Conservation (phyloP, 305 asterid species). For the Coffea humblotiana region DNA sequence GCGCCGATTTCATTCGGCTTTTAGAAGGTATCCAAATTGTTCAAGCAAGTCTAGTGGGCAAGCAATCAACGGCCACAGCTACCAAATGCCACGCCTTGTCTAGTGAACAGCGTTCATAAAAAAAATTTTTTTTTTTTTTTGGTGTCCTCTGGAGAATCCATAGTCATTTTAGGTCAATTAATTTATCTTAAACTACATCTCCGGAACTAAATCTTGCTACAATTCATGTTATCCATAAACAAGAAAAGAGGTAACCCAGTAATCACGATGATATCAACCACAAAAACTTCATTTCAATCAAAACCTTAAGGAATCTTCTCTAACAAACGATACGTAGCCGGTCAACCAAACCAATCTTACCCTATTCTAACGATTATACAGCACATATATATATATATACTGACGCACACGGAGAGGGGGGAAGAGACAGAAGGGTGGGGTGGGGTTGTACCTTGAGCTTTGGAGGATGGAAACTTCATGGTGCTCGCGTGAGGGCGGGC, state of each 20-base stretch:
- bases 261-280: background rate
- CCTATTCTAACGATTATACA: background rate
- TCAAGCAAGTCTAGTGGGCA: background rate
- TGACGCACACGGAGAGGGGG: background rate
- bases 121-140: no score
- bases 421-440: background rate
- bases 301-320: background rate
- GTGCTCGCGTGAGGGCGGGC: no score
- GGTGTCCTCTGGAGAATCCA: background rate
- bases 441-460: slow-evolving; percentile 44
- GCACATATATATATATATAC: background rate
- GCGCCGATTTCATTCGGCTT: background rate
- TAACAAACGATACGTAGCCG: background rate
- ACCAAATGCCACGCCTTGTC: background rate
- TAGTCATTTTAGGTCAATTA: background rate
- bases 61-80: background rate
- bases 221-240: background rate
- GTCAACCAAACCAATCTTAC: background rate
- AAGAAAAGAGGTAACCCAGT: background rate
- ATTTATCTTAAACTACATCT: background rate
- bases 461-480: slow-evolving; percentile 42
- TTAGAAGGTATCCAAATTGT: background rate
- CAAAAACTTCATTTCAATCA: background rate
- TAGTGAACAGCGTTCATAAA: background rate
- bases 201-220: background rate